A percentile compares a stretch with the other conserved stretches of the same genome.
Conservation (phyloP, 768 basidiomycete genomes). For the Lactarius indigo region DNA sequence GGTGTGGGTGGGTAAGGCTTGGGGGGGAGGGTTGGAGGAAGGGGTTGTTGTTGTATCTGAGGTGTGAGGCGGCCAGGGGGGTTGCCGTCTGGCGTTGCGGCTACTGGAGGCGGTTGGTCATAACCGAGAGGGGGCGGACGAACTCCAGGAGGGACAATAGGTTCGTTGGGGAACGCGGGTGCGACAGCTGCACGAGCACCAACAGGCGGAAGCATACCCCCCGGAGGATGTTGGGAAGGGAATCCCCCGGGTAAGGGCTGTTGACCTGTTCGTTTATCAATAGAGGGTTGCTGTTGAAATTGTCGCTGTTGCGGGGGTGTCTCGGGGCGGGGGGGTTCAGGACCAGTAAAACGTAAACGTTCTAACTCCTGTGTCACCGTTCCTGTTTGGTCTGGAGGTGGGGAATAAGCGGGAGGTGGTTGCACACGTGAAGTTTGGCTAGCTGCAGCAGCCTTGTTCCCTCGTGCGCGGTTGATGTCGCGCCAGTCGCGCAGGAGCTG, state of each 20-base stretch:
- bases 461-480: conserved; percentile 78
- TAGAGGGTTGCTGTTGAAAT: conserved; percentile 24
- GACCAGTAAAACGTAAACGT: conserved; percentile 24
- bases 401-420: conserved; percentile 33
- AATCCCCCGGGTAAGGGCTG: conserved; percentile 26
- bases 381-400: conserved; percentile 30
- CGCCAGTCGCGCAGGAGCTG: conserved; percentile 85
- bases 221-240: conserved; percentile 27
- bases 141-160: conserved; percentile 31
- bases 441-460: conserved; percentile 42
- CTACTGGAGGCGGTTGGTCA: conserved; percentile 18
- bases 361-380: conserved; percentile 29
- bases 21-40: conserved; percentile 22
- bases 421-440: conserved; percentile 35
- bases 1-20: conserved; percentile 12
- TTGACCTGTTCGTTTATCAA: conserved; percentile 25
- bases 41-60: conserved; percentile 20
- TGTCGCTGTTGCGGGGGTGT: conserved; percentile 28
- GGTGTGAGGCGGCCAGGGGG: conserved; percentile 16
- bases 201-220: conserved; percentile 32
- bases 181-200: conserved; percentile 39
- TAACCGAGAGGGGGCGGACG: conserved; percentile 19
- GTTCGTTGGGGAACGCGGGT: conserved; percentile 36
- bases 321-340: conserved; percentile 27
- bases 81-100: conserved; percentile 10